A percentile compares a stretch with the other conserved stretches of the same genome.
phyloP scores from a whole-genome alignment of 164 flowering plant genomes.

The Amborella trichopoda region DNA sequence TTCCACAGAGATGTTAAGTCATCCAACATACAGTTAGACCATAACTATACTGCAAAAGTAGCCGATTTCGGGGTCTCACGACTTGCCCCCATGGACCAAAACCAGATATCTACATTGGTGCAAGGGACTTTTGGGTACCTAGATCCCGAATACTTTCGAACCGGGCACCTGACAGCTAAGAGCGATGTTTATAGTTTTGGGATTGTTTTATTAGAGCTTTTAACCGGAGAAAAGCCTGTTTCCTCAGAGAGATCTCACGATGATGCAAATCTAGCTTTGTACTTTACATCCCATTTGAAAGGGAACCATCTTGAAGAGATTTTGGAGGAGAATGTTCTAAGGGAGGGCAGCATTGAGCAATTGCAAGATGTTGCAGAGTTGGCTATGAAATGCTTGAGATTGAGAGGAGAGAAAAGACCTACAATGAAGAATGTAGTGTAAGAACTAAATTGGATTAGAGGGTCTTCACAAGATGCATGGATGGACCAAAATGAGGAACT shows the following conservation, averaged over 20 bases:
- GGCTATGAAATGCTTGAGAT: slow-evolving; percentile 4
- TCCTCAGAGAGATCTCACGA: not conserved
- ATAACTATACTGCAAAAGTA: slow-evolving; percentile 18
- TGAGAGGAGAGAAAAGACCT: slow-evolving; percentile 8
- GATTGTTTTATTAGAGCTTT: not conserved
- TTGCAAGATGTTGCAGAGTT: slow-evolving; percentile 3
- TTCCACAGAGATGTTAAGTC: slow-evolving; percentile 29
- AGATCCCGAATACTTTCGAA: slow-evolving; percentile 1
- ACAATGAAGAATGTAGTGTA: not conserved
- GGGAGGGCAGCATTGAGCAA: slow-evolving; percentile 14
- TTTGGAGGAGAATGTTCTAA: slow-evolving; percentile 9
- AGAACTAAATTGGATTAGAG: slow-evolving; percentile 3
- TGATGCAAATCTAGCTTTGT: not conserved
- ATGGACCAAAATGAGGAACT: not conserved
- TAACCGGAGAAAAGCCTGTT: not conserved
- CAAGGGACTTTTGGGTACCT: slow-evolving; percentile 9
- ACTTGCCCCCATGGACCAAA: slow-evolving; percentile 2
- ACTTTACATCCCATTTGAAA: slow-evolving; percentile 15
- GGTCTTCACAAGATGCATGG: slow-evolving; percentile 1
- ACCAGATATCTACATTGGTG: slow-evolving; percentile 6
- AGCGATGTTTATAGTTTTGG: slow-evolving; percentile 7
- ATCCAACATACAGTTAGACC: slow-evolving; percentile 23
- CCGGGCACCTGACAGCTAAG: not conserved
- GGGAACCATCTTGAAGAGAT: no score
- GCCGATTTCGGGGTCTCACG: slow-evolving; percentile 30